A percentile compares a stretch with the other conserved stretches of the same genome.
phyloP scores from a whole-genome alignment of 1,284 basidiomycete species.

The Apiotrichum mycotoxinovorans region DNA sequence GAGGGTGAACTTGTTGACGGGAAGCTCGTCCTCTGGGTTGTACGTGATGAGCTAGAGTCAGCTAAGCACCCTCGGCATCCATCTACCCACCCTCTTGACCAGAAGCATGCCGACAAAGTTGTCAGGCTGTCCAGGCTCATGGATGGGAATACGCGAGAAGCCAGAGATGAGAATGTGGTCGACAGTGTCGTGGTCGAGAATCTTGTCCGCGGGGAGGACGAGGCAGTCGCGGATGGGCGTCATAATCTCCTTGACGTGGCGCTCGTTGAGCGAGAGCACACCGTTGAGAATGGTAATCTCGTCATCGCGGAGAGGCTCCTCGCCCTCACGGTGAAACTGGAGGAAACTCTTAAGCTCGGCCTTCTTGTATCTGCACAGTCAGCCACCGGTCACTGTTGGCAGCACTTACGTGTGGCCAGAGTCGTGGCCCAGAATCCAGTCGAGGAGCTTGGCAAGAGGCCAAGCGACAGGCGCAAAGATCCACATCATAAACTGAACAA shows the following conservation, averaged over 20 bases:
- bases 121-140: constrained; percentile 68
- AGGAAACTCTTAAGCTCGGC: constrained; percentile 90
- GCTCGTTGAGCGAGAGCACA: constrained; percentile 78
- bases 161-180: constrained; percentile 73
- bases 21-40: constrained; percentile 74
- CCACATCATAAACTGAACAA: constrained; percentile 68
- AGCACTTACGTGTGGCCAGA: constrained; percentile 55
- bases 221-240: constrained; percentile 65
- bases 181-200: constrained; percentile 74
- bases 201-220: constrained; percentile 60
- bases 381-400: neutral
- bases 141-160: constrained; percentile 90
- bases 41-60: constrained; percentile 73
- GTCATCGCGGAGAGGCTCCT: constrained; percentile 82
- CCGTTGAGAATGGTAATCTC: constrained; percentile 82
- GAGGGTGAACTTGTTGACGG: constrained; percentile 69
- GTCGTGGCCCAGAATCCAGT: constrained; percentile 67
- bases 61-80: neutral
- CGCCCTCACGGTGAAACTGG: constrained; percentile 77
- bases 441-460: constrained; percentile 84
- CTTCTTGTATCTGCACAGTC: constrained; percentile 76
- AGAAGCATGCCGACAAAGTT: constrained; percentile 85
- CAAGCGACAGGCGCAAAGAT: constrained; percentile 74
- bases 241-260: constrained; percentile 80
- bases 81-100: constrained; percentile 65